A percentile compares a stretch with the other conserved stretches of the same genome.
These are phyloP conservation scores for Trichosanthes truncata DNA, from an alignment of 306 rosid genomes.

Conservation along the genomic window DNA sequence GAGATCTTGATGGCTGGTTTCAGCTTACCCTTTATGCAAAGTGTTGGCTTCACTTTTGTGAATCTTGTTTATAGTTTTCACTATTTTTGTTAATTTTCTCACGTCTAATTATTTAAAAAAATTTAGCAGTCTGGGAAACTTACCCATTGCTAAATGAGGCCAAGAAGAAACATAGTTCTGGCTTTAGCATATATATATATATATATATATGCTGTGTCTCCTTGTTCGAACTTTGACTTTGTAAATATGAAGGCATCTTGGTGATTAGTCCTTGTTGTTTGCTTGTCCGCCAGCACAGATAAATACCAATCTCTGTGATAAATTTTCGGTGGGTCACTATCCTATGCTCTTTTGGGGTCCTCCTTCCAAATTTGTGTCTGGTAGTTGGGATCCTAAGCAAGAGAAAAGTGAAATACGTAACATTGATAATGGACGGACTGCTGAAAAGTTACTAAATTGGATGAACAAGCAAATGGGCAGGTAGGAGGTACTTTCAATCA, in stretches of 20 bases:
- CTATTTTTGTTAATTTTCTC: not conserved
- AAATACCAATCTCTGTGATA: slow-evolving; percentile 86
- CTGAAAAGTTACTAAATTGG: slow-evolving; percentile 76
- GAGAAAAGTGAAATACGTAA: slow-evolving; percentile 49
- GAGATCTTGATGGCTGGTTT: not conserved
- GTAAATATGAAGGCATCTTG: slow-evolving; percentile 13
- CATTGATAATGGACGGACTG: slow-evolving; percentile 63
- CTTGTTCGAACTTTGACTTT: not conserved
- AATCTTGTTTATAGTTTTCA: not conserved
- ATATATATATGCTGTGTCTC: not conserved
- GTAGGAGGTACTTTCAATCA: slow-evolving; percentile 35
- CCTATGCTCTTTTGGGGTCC: slow-evolving; percentile 95
- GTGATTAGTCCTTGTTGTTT: slow-evolving; percentile 32
- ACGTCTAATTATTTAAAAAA: not conserved
- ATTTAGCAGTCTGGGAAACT: not conserved
- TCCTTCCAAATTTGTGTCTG: slow-evolving; percentile 73
- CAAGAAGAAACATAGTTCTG: not conserved
- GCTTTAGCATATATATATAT: not conserved
- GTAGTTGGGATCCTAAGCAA: slow-evolving; percentile 67
- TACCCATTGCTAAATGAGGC: not conserved
- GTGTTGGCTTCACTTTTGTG: not conserved
- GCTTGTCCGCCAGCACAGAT: slow-evolving; percentile 92
- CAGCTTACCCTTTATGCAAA: not conserved
- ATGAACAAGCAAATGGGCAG: slow-evolving; percentile 79
- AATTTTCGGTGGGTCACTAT: slow-evolving; percentile 76